Evolutionary conservation across 2,329 filamentous ascomycete species (phyloP), one percentile per base, ranked within the genome.

Genomic region (Parastagonospora nodorum): DNA sequence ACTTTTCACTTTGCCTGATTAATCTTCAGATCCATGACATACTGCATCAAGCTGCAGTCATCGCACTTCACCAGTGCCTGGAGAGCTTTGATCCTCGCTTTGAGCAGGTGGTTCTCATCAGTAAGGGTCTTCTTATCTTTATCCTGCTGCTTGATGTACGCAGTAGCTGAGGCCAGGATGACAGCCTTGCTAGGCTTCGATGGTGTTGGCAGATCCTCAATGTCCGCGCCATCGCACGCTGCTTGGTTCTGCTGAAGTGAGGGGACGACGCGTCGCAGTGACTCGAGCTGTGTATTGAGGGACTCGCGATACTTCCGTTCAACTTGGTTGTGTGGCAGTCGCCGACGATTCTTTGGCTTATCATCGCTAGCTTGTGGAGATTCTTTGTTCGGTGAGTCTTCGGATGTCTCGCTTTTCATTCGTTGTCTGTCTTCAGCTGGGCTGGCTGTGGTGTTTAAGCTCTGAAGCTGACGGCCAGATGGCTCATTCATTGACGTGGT

Each of bases 241-340:
- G 51, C 66, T 52, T 53, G 53, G 19, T 66, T 66, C 28, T 75
- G 72, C 55, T 76, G 74, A 2, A 78, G 68, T 1, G 71, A 70
- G 0, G 75, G 75, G 0, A 78, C 68, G 2, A 75, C 68, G 33
- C 67, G 54, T 31, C 71, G 69, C 7, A 78, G 66, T 0, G 74
- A 74, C 12, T 78, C 76, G 40, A 78, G 72, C 50, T 77, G 75
- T 1, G 75, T 74, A 63, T 78, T 78, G 42, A 78, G 69, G 4
- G 75, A 77, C 44, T 78, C 75, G 45, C 76, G 75, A 58, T 78
- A 78, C 48, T 77, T 75, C 40, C 75, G 74, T 55, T 78, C 76
- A 45, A 78, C 75, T 53, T 78, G 74, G 45, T 77, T 78, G 64
- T 78, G 76, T 9, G 74, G 74, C 14, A 74, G 52, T 35, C 74